Base-by-base conservation (phyloP, 78 protist genomes). In the Anaeramoeba flamelloides region DNA sequence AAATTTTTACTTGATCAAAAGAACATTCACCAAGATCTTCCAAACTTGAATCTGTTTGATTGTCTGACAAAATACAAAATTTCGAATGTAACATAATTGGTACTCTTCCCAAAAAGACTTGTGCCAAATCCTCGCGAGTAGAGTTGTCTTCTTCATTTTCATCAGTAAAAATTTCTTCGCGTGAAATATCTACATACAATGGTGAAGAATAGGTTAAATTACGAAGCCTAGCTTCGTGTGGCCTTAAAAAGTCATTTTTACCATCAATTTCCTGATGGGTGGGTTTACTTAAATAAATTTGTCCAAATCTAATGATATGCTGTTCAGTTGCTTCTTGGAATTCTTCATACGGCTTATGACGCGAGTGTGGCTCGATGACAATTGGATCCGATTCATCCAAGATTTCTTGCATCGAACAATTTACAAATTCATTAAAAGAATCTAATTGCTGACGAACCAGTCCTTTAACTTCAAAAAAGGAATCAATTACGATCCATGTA, bases 21-120 rank as follows among this genome's bases (percentile, higher is more conserved):
- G 89, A 81, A 85, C 99, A 98, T 90, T 98, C 99, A 34, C 96
- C 96, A 40, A 89, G 64, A 0, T 76, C 41, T 17, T 87, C 79
- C 1, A 91, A 53, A 4, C 87, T 92, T 39, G 40, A 22, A 65
- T 86, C 82, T 2, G 12, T 22, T n/a, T 8, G 69, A 53, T 69
- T 2, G 30, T 77, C 77, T 69, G 30, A 41, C 38, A 93, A 85
- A 74, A 39, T n/a, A 88, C 99, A 98, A 79, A 39, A 88, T 39
- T 82, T 38, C 30, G 98, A 94, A 76, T 90, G 78, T 41, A 98
- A 87, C 99, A 98, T 98, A 40, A 98, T 89, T 4, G 99, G 99
- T 0, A 98, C 82, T 40, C 82, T 41, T 8, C 95, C 97, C 36
- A 93, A 36, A 53, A 36, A 39, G 2, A 87, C 31, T 31, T 81